A percentile compares a stretch with the other conserved stretches of the same genome.
These are phyloP conservation scores for Ganoderma sinense DNA, from an alignment of 1,284 basidiomycete genomes.

Conservation along the genomic window DNA sequence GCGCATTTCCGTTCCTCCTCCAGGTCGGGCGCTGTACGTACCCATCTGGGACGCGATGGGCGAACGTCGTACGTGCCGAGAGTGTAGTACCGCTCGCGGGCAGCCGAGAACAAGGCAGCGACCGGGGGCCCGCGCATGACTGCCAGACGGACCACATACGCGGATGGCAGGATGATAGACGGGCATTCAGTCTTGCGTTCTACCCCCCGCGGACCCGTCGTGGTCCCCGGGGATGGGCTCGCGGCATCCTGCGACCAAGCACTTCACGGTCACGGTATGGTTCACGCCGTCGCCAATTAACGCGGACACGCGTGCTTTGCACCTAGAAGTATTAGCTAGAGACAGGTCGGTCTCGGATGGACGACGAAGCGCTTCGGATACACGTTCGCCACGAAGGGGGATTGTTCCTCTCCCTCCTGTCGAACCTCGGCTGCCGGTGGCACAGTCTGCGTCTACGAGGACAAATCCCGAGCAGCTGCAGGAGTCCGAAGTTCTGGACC, in stretches of 20 bases:
- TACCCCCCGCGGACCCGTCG: neutral
- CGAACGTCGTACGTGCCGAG: neutral
- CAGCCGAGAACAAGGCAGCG: neutral
- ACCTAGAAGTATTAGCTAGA: neutral
- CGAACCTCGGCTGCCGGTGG: neutral
- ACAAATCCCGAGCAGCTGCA: neutral
- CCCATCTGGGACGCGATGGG: neutral
- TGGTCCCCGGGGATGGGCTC: neutral
- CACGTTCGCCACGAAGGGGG: neutral
- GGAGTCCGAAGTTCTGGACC: conserved; percentile 2
- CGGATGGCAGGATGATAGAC: neutral
- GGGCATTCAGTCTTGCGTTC: neutral
- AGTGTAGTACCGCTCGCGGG: neutral
- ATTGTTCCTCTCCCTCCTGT: neutral
- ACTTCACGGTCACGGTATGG: neutral
- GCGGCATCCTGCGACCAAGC: neutral
- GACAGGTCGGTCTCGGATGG: neutral
- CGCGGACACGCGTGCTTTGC: neutral
- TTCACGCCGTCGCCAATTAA: neutral
- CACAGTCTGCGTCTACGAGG: neutral
- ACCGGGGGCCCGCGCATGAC: neutral
- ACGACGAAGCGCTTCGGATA: neutral
- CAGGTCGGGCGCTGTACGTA: neutral
- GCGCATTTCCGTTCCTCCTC: neutral
- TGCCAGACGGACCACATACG: conserved; percentile 1